A percentile compares a stretch with the other conserved stretches of the same genome.
These are phyloP conservation scores for Boletus sp. DNA, from an alignment of 768 basidiomycete species.

Conservation along the genomic window DNA sequence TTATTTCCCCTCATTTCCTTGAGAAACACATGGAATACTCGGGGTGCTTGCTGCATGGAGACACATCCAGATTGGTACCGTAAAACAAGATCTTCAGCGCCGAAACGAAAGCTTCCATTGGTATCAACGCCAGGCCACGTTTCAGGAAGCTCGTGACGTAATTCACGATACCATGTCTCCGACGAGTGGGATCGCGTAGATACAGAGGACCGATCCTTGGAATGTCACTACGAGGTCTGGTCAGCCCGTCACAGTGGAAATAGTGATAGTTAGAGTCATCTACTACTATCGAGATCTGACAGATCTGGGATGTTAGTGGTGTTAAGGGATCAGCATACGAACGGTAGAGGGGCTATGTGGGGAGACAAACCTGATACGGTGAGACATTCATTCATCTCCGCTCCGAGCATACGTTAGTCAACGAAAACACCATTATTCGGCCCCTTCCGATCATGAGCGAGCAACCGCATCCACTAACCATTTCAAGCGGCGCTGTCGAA, in stretches of 20 bases:
- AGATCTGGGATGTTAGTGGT: not conserved
- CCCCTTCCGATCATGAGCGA: not conserved
- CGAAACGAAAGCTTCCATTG: slow-evolving; percentile 5
- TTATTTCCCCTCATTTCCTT: not conserved
- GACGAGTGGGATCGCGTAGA: not conserved
- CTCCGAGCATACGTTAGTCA: not conserved
- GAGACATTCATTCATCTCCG: not conserved
- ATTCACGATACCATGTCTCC: not conserved
- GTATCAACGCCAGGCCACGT: slow-evolving; percentile 7
- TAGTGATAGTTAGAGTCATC: not conserved
- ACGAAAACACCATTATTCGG: not conserved
- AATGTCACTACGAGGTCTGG: not conserved
- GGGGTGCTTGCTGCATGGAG: not conserved
- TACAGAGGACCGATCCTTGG: not conserved
- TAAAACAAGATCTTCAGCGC: not conserved
- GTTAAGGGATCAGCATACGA: not conserved
- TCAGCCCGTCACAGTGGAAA: not conserved
- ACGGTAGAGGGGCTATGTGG: not conserved
- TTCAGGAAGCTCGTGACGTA: slow-evolving; percentile 6
- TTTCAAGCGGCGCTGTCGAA: not conserved
- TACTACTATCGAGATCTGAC: not conserved
- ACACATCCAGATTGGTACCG: not conserved
- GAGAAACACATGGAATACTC: not conserved
- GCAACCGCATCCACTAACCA: not conserved
- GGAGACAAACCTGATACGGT: not conserved